Percentiles rank a stretch among this genome's conserved stretches.
Evolutionary conservation across 1,139 yeast genomes (phyloP).

Genomic region (Wickerhamiella pararugosa): DNA sequence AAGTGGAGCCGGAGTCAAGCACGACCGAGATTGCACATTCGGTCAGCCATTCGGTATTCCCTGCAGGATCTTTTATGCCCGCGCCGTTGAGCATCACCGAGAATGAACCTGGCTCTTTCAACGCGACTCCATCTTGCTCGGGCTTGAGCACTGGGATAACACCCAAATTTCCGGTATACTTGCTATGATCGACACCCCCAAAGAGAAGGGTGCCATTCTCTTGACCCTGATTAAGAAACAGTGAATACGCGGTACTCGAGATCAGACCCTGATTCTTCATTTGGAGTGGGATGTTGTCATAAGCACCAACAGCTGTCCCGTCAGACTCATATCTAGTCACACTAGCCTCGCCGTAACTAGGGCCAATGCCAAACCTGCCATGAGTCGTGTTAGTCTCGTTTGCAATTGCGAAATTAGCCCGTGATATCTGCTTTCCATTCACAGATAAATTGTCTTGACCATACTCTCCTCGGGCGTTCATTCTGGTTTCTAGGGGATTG

Average conservation of each 20-base stretch:
- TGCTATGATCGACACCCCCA: constrained; percentile 42
- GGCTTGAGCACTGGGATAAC: background rate
- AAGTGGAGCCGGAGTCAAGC: background rate
- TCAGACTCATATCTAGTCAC: background rate
- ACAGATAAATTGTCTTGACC: background rate
- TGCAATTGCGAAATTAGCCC: constrained; percentile 1
- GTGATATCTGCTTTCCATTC: background rate
- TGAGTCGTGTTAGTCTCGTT: background rate
- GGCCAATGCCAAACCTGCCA: constrained; percentile 3
- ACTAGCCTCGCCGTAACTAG: constrained; percentile 10
- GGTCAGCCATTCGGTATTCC: background rate
- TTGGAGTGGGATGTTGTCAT: constrained; percentile 14
- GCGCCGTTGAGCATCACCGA: background rate
- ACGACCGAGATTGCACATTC: background rate
- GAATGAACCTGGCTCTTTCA: background rate
- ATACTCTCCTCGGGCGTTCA: background rate
- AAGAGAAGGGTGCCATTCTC: constrained; percentile 33
- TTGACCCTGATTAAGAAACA: constrained; percentile 30
- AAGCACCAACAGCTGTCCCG: constrained; percentile 8
- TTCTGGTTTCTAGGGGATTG: too few species aligned
- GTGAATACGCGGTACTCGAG: constrained; percentile 31
- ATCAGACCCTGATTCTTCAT: constrained; percentile 15
- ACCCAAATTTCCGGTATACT: constrained; percentile 29
- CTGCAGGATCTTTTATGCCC: background rate
- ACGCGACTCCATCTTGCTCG: background rate